phyloP scores from a whole-genome alignment of 805 yeast species.

The Starmerella bombicola region DNA sequence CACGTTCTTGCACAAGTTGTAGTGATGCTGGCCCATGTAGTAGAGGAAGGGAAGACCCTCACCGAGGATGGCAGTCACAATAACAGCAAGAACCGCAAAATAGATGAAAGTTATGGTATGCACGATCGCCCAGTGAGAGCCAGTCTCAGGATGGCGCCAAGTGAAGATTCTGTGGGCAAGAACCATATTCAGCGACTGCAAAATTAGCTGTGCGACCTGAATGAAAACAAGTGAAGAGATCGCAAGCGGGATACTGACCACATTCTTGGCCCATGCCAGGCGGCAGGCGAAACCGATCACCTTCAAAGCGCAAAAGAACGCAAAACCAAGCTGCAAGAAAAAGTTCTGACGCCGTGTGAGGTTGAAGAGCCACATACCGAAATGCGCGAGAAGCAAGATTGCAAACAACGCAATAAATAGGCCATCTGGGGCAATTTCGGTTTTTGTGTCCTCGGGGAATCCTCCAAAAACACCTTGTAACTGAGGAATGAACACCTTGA shows the following conservation, averaged over 20 bases:
- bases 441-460: slow-evolving; percentile 29
- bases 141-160: slow-evolving; percentile 66
- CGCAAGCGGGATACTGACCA: slow-evolving; percentile 38
- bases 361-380: slow-evolving; percentile 38
- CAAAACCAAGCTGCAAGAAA: slow-evolving; percentile 41
- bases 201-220: slow-evolving; percentile 44
- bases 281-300: slow-evolving; percentile 49
- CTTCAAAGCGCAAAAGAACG: slow-evolving; percentile 41
- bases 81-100: slow-evolving; percentile 41
- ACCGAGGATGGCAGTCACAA: slow-evolving; percentile 58
- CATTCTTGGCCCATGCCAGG: slow-evolving; percentile 45
- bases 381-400: slow-evolving; percentile 38
- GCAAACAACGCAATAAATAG: slow-evolving; percentile 44
- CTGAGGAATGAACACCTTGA: slow-evolving; percentile 20
- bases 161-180: slow-evolving; percentile 63
- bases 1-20: slow-evolving; percentile 42
- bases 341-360: slow-evolving; percentile 47
- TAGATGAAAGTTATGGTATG: slow-evolving; percentile 39
- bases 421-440: slow-evolving; percentile 49
- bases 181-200: slow-evolving; percentile 49
- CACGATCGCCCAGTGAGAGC: slow-evolving; percentile 43
- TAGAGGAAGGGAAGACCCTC: slow-evolving; percentile 49
- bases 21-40: slow-evolving; percentile 37
- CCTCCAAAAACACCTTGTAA: slow-evolving; percentile 43
- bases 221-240: slow-evolving; percentile 45